Evolutionary conservation across 2,329 filamentous ascomycete genomes (phyloP), one percentile per base, ranked within the genome.

Genomic region (Calonectria montana): DNA sequence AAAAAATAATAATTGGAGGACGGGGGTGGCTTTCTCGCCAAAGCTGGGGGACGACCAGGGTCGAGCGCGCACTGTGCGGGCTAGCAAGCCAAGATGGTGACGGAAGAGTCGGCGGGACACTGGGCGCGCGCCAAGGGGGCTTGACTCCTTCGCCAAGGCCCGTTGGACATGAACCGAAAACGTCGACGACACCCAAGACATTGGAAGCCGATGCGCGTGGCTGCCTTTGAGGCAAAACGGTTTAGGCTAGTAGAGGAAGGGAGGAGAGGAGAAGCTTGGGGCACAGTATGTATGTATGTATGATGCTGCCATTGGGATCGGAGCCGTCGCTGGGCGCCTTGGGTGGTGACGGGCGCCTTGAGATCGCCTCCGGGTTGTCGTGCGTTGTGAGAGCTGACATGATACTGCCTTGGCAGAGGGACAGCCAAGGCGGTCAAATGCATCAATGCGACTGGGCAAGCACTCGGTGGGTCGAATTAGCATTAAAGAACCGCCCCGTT

Each of bases 391-490:
- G n/a, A 47, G n/a, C 9, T 39, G 53, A 59, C 7, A n/a, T 59
- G 53, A 59, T 39, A 23, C 29, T 39, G 53, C 31, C 53, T 39
- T 39, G 53, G 53, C 53, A 9, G 35, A 15, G 18, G 21, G 12
- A 21, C 35, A 59, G 53, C 53, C 53, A 59, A 59, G 53, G 53
- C 53, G 53, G 53, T 59, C 53, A 59, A 59, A 39, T 59, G 23
- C 53, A 37, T 23, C 21, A 59, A 39, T 39, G 53, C 53, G 53
- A 59, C 53, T 53, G 43, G 63, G 23, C 53, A 59, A 39, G 21
- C 21, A 18, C 29, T 3, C 15, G 16, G 63, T 65, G 63, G 63
- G 63, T 53, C 63, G 45, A 41, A 41, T 53, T 65, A 65, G 63
- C 31, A 50, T 65, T 50, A 23, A 8, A 50, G 18, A 23, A 65